Conservation (phyloP, 768 basidiomycete genomes). For the Serendipita sp. region DNA sequence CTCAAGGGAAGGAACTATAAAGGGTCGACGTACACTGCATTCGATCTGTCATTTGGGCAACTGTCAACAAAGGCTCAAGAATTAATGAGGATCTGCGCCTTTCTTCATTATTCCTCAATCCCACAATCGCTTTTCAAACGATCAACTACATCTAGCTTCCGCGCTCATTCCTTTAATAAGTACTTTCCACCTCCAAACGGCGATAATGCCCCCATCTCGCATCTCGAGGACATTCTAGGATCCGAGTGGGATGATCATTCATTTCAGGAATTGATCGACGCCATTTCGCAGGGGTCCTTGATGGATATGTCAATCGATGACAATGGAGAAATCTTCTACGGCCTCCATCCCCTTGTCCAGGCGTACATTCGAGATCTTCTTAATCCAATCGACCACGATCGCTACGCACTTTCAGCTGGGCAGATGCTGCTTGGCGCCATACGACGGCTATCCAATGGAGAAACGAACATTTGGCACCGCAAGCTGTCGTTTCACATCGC, state of each 20-base stretch:
- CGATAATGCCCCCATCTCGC: not conserved
- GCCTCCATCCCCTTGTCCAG: not conserved
- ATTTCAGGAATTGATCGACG: not conserved
- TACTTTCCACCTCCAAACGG: not conserved
- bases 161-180: not conserved
- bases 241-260: not conserved
- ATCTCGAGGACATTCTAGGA: not conserved
- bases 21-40: not conserved
- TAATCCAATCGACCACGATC: not conserved
- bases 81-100: not conserved
- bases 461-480: not conserved
- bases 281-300: not conserved
- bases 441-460: not conserved
- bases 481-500: not conserved
- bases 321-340: not conserved
- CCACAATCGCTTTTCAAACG: not conserved
- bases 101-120: not conserved
- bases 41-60: not conserved
- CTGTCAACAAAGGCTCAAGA: not conserved
- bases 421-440: not conserved
- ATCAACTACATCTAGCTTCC: not conserved
- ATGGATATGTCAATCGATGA: not conserved
- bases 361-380: not conserved
- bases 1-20: not conserved
- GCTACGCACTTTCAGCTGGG: not conserved